Conservation (phyloP, 108 stramenopile species). For the Pseudonitzschia multiseries region DNA sequence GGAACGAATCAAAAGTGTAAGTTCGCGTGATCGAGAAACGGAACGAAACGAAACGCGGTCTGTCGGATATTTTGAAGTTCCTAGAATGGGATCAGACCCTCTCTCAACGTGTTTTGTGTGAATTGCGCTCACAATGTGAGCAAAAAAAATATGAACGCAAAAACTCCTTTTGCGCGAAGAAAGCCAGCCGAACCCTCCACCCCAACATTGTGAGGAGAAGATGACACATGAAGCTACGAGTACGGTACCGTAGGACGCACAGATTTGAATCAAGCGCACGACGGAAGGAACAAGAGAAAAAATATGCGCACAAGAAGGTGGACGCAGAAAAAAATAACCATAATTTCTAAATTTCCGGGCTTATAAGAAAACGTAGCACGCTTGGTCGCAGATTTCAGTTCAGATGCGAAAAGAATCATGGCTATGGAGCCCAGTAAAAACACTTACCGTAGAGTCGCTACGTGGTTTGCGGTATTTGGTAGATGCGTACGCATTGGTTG, state of each 20-base stretch:
- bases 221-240: no score
- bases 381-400: not conserved
- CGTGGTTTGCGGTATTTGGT: no score
- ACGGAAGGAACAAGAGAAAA: slow-evolving; percentile 4
- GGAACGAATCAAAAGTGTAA: not conserved
- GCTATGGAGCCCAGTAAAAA: no score
- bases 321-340: not conserved
- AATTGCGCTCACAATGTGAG: slow-evolving; percentile 3
- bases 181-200: slow-evolving; percentile 2
- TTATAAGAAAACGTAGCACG: not conserved
- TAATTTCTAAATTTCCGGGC: not conserved
- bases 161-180: not conserved
- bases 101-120: not conserved
- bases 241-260: no score
- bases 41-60: not conserved
- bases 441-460: no score
- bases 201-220: not conserved
- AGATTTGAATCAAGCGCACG: not conserved
- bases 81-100: no score
- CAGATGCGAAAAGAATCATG: not conserved
- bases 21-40: not conserved
- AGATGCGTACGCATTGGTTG: no score
- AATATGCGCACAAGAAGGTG: not conserved
- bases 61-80: not conserved
- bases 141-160: not conserved